Conservation (phyloP, 306 rosid genomes). For the Astragalus membranaceus region DNA sequence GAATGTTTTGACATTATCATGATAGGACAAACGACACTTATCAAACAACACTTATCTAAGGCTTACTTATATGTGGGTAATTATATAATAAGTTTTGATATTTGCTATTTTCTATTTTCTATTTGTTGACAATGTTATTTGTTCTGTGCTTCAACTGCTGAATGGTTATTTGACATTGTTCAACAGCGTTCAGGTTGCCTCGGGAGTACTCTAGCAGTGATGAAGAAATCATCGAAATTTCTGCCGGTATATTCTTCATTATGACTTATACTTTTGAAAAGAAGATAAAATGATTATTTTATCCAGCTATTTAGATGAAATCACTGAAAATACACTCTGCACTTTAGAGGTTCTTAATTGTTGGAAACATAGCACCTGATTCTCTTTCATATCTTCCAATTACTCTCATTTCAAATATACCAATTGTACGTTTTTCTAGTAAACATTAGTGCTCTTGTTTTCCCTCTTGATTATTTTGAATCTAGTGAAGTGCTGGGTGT, state of each 20-base stretch:
- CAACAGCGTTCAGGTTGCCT: constrained; percentile 93
- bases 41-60: background rate
- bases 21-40: background rate
- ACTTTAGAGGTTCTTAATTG: background rate
- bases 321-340: background rate
- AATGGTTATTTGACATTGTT: constrained; percentile 15
- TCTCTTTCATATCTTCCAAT: constrained; percentile 6
- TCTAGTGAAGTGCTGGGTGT: background rate
- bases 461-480: constrained; percentile 4
- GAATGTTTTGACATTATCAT: background rate
- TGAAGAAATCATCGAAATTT: constrained; percentile 89
- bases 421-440: background rate
- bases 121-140: background rate
- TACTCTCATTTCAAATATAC: background rate
- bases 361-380: background rate
- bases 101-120: constrained; percentile 5
- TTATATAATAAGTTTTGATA: background rate
- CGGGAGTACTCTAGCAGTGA: constrained; percentile 86
- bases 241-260: constrained; percentile 69
- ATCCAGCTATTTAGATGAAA: background rate
- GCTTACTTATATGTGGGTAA: background rate
- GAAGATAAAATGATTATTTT: background rate
- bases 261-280: background rate
- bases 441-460: background rate
- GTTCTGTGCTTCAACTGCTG: constrained; percentile 20